These are phyloP conservation scores for Nymphaea colorata DNA, from an alignment of 164 flowering plant species.

Conservation along the genomic window DNA sequence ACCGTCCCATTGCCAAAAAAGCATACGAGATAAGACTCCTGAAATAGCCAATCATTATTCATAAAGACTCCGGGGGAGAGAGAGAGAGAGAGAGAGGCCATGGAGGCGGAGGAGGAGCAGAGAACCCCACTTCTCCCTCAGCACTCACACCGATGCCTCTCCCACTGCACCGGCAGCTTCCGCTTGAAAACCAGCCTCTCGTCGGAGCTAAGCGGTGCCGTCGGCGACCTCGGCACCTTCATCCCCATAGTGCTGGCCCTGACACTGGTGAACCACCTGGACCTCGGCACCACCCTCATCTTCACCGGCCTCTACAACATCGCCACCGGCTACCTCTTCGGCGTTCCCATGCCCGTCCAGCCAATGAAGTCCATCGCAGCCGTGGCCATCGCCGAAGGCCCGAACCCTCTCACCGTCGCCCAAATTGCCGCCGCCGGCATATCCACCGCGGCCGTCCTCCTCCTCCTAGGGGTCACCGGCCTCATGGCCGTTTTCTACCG, in stretches of 20 bases:
- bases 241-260: constrained; percentile 78
- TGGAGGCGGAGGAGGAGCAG: not conserved
- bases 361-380: constrained; percentile 97
- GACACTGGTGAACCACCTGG: constrained; percentile 48
- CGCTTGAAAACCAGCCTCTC: constrained; percentile 37
- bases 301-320: constrained; percentile 78
- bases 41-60: not conserved
- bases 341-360: constrained; percentile 89
- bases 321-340: constrained; percentile 66
- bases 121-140: not conserved
- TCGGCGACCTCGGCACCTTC: constrained; percentile 85
- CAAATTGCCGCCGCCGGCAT: constrained; percentile 80
- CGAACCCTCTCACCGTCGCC: constrained; percentile 39
- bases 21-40: no score
- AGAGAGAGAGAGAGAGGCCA: not conserved
- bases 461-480: constrained; percentile 72
- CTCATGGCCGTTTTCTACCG: constrained; percentile 69
- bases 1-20: no score
- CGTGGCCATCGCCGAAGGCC: constrained; percentile 67
- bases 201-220: constrained; percentile 67
- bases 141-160: constrained; percentile 4
- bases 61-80: not conserved
- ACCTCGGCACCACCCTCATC: constrained; percentile 66
- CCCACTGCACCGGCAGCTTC: constrained; percentile 22
- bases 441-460: constrained; percentile 49